Conservation (phyloP, 768 basidiomycete genomes). For the Tylopilus felleus region DNA sequence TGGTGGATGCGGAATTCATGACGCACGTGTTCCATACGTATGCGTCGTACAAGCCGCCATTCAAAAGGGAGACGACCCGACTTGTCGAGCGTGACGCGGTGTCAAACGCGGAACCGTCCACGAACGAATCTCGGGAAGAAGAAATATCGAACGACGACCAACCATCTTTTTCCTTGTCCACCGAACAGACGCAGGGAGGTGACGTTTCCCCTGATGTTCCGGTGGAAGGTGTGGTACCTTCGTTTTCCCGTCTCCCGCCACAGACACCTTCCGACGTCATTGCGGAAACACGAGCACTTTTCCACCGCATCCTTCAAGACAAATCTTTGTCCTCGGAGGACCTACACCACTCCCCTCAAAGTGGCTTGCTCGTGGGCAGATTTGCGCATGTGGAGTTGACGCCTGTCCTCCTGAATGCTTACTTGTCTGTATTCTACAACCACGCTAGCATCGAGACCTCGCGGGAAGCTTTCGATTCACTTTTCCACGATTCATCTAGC, state of each 20-base stretch:
- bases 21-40: conserved; percentile 86
- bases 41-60: conserved; percentile 72
- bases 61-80: conserved; percentile 50
- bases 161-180: conserved; percentile 1
- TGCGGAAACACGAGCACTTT: conserved; percentile 63
- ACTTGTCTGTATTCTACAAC: conserved; percentile 70
- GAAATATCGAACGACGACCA: not conserved
- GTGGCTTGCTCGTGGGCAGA: conserved; percentile 27
- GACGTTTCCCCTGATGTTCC: conserved; percentile 4
- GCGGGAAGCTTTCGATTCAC: conserved; percentile 45
- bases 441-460: conserved; percentile 52
- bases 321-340: conserved; percentile 5
- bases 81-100: conserved; percentile 30
- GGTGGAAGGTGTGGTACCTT: conserved; percentile 7
- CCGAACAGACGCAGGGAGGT: not conserved
- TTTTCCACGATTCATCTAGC: conserved; percentile 37
- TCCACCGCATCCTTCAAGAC: conserved; percentile 55
- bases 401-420: conserved; percentile 70
- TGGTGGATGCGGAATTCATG: conserved; percentile 67
- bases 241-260: conserved; percentile 57
- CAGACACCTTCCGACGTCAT: conserved; percentile 72
- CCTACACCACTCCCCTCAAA: not conserved
- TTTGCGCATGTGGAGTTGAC: conserved; percentile 61
- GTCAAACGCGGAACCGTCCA: not conserved
- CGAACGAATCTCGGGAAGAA: conserved; percentile 3